Evolutionary conservation across 75 land plant genomes (phyloP), one percentile per base, ranked within the genome.

Genomic region (Gnetum montanum): DNA sequence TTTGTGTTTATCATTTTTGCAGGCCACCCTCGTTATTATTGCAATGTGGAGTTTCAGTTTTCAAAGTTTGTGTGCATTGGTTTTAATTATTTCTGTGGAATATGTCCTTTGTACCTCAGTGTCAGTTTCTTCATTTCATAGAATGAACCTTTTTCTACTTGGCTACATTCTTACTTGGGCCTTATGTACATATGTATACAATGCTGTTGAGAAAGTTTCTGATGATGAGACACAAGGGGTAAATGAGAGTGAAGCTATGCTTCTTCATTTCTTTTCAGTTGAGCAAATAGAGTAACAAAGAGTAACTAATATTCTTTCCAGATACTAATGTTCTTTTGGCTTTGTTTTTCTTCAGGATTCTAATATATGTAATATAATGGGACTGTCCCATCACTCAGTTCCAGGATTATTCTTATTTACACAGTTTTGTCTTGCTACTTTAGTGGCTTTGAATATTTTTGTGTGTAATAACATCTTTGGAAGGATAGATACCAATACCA

Each of bases 141-240:
- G 77, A 47, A 49, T 90, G 51, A 90, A 90, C 73, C 80, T 83
- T 11, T 36, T 80, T 67, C 78, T 95, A 34, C 88, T 95, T 26
- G 79, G 81, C 37, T 95, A 89, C 68, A 89, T 94, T 57, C 85
- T 94, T 19, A 61, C 83, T 27, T 94, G 94, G 91, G 92, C 92
- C 70, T 61, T 71, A 27, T 73, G 91, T 69, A 90, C 97, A 19
- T 95, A 90, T 67, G 69, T 77, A 22, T 95, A 86, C 78, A 95
- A 95, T 67, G 81, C 86, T 49, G 83, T 75, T 25, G 90, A 83
- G 57, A 71, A 77, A 38, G 66, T 78, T 51, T 59, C 81, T 12
- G 76, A 72, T 35, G 59, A 66, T 64, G 67, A 76, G 44, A 57
- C 75, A 28, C 61, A 75, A 24, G 78, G 78, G 91, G 91, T 90